Base-by-base conservation (phyloP, 345 rosid genomes). In the Acer yangbiense region DNA sequence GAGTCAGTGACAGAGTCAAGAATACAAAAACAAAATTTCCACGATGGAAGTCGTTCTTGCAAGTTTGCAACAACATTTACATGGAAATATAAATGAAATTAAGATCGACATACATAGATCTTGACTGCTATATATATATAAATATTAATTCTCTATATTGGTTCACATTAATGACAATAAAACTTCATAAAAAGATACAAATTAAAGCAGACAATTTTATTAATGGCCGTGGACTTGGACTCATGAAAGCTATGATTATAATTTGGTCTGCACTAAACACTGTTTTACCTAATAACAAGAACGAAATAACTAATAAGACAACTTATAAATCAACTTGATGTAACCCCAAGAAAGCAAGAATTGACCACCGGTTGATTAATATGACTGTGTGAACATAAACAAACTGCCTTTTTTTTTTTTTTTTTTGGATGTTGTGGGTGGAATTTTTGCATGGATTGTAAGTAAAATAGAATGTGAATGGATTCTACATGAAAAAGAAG, bases 251-350 rank as follows among this genome's bases (percentile, higher is more conserved):
- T 21, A 16, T 70, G 75, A 52, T 35, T 73, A 7, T 43, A 43
- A 43, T 62, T 35, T 7, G 76, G n/a, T 66, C 73, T 41, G 50
- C 65, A 32, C 66, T 25, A 16, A 25, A 48, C 75, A 85, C 79
- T 81, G 70, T 81, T 85, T 39, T 58, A 80, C 90, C 85, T 46
- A 83, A 81, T 32, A 25, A 46, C 43, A 75, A 62, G 41, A 71
- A 70, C 48, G 68, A 35, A 35, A 35, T 23, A 23, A 23, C 25
- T 23, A 23, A 23, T 39, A 82, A 83, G 84, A 83, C 88, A 83
- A 80, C 57, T 52, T 68, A 67, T 54, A 77, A 77, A 79, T 83
- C 80, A 77, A 67, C 61, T 4, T 74, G 78, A 78, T 80, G 73
- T 4, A 75, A 62, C 46, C 46, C 39, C 11, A 50, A 13, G 0